Conservation (phyloP, 2,329 filamentous ascomycete genomes). For the Sarocladium kiliense region DNA sequence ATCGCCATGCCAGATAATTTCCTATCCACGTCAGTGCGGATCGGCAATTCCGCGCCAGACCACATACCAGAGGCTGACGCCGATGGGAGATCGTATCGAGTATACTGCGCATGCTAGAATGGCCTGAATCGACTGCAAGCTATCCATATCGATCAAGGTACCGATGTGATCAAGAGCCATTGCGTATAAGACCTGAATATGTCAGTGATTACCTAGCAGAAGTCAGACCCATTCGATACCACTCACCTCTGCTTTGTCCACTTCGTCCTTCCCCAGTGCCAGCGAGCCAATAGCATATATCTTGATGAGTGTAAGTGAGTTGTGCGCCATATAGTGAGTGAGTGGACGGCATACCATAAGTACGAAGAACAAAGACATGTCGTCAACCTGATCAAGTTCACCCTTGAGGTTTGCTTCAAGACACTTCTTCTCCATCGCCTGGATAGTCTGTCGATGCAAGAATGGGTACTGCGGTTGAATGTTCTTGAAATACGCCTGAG, state of each 20-base stretch:
- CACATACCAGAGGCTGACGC: slow-evolving; percentile 1
- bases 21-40: no score
- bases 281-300: slow-evolving; percentile 9
- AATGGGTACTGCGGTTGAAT: slow-evolving; percentile 33
- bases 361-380: slow-evolving; percentile 2
- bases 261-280: background rate
- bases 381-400: background rate
- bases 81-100: slow-evolving; percentile 14
- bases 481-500: slow-evolving; percentile 29
- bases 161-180: slow-evolving; percentile 18
- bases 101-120: slow-evolving; percentile 26
- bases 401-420: background rate
- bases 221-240: no score
- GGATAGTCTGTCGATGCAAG: slow-evolving; percentile 25
- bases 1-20: slow-evolving; percentile 28
- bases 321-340: no score
- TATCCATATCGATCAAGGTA: slow-evolving; percentile 19
- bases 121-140: slow-evolving; percentile 26
- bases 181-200: slow-evolving; percentile 16
- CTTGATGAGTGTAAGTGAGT: no score
- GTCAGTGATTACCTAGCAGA: no score
- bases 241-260: slow-evolving; percentile 10
- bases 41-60: no score
- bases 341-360: slow-evolving; percentile 8
- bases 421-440: background rate